These are phyloP conservation scores for Aspergillus sp. DNA, from an alignment of 2,329 filamentous ascomycete species.

Conservation along the genomic window DNA sequence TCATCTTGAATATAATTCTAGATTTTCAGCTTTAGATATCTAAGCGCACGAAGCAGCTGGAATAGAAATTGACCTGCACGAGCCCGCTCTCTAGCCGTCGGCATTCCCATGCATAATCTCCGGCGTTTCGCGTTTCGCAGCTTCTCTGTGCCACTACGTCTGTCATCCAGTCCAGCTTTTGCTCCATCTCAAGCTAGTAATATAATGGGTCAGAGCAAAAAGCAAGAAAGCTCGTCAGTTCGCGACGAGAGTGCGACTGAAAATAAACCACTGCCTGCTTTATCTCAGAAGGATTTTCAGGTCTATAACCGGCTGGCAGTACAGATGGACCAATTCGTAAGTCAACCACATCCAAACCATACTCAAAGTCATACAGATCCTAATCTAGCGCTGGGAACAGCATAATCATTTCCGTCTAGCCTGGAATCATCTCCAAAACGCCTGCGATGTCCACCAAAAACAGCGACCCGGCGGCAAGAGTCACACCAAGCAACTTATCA, in stretches of 20 bases:
- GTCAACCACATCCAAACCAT: slow-evolving; percentile 18
- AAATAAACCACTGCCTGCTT: slow-evolving; percentile 46
- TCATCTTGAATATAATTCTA: too few species aligned
- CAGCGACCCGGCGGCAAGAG: slow-evolving; percentile 41
- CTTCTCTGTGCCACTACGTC: not conserved
- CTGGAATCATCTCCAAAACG: slow-evolving; percentile 63
- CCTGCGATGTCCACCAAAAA: slow-evolving; percentile 40
- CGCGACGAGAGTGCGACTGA: not conserved
- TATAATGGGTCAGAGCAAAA: not conserved
- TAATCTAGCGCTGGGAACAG: slow-evolving; percentile 29
- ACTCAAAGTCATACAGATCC: slow-evolving; percentile 1
- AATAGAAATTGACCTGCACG: too few species aligned
- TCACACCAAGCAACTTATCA: slow-evolving; percentile 61
- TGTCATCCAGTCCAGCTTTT: not conserved
- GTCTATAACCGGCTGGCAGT: slow-evolving; percentile 66
- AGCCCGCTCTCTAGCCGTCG: too few species aligned
- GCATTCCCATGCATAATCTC: not conserved
- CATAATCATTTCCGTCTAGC: slow-evolving; percentile 67
- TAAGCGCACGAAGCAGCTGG: too few species aligned
- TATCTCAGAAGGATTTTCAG: slow-evolving; percentile 59
- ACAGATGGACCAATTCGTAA: slow-evolving; percentile 64
- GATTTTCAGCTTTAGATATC: too few species aligned
- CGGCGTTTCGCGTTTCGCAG: not conserved
- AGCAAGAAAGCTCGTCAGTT: not conserved
- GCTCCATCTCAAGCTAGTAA: not conserved